Evolutionary conservation across 2,329 filamentous ascomycete genomes (phyloP), one percentile per base, ranked within the genome.

Genomic region (Xylariaceae sp.): DNA sequence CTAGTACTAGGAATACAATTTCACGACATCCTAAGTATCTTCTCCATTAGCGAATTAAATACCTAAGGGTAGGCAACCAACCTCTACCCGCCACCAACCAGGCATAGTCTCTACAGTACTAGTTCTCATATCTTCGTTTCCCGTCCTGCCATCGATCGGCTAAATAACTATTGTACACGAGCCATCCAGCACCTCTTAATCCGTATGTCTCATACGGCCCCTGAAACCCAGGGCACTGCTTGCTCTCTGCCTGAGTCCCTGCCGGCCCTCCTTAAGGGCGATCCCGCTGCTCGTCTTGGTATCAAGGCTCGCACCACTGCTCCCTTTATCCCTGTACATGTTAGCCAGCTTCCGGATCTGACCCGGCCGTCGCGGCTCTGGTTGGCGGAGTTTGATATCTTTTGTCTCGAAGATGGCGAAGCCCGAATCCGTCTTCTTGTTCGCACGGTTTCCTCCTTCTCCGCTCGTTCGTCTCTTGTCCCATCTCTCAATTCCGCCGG

Each of bases 311-410:
- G 29, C 46, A 1, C 56, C 58, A 15, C 54, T 53, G 3, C 40
- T 52, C 4, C 37, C 52, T 54, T 67, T 69, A 13, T 68, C 67
- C 44, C 61, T 67, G 50, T 68, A 69, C 63, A 68, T 62, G 40
- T 67, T 67, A 15, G 68, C 62, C 48, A 70, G 56, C 49, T 65
- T 68, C 49, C 61, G 62, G 18, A 66, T 65, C 56, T 68, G 65
- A 9, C 62, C 63, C 1, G 67, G 67, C 9, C 67, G 61, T 36
- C 58, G 53, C 1, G 67, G 67, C 32, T 58, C 64, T 30, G 67
- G 67, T 32, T 67, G 60, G 10, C 56, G 58, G 19, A 69, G 60
- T 18, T 64, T 65, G 41, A 65, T 55, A 29, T 65, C 55, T n/a
- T 58, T 58, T 30, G 62, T 54, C 44, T 67, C 62, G 44, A 64